Base-by-base conservation (phyloP, 225 moss, liverwort and hornwort species). In the Sphagnum contortum region DNA sequence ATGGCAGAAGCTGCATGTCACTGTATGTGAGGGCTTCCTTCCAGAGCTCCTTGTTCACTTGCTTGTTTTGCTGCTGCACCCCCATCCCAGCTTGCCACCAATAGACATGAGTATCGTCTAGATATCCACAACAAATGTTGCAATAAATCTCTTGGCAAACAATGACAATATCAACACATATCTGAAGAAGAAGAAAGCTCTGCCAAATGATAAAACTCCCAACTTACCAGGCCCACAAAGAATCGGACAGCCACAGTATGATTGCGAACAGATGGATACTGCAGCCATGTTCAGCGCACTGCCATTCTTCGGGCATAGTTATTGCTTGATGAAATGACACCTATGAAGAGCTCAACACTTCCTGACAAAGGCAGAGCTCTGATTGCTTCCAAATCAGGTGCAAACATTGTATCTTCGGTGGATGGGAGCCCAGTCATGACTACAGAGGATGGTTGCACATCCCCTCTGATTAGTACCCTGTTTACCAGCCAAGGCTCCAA, bases 171-270 rank as follows among this genome's bases (percentile, higher is more conserved):
- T n/a, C n/a, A n/a, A n/a, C n/a, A n/a, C n/a, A n/a, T n/a, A n/a
- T n/a, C n/a, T n/a, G n/a, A n/a, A n/a, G n/a, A n/a, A n/a, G n/a
- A n/a, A n/a, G n/a, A n/a, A n/a, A n/a, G n/a, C n/a, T n/a, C n/a
- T n/a, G n/a, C n/a, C n/a, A n/a, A n/a, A n/a, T n/a, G n/a, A n/a
- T n/a, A n/a, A n/a, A n/a, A n/a, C n/a, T n/a, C n/a, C n/a, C n/a
- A n/a, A n/a, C n/a, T 73, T 86, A 96, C 96, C 88, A 98, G 76
- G 58, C 96, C 96, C 68, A 98, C 93, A 74, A 98, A 93, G 70
- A 98, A 98, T 10, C 93, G 90, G 70, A 98, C 93, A 75, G 81
- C 96, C 12, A 91, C 96, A 11, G 77, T 81, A n/a, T 89, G 83
- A 69, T 83, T 79, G 73, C 90, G 92, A 11, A 98, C 90, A 57